Percentiles rank a stretch among this genome's conserved stretches.
Evolutionary conservation across 2,329 filamentous ascomycete genomes (phyloP).

Genomic region (Lanzia echinophila): DNA sequence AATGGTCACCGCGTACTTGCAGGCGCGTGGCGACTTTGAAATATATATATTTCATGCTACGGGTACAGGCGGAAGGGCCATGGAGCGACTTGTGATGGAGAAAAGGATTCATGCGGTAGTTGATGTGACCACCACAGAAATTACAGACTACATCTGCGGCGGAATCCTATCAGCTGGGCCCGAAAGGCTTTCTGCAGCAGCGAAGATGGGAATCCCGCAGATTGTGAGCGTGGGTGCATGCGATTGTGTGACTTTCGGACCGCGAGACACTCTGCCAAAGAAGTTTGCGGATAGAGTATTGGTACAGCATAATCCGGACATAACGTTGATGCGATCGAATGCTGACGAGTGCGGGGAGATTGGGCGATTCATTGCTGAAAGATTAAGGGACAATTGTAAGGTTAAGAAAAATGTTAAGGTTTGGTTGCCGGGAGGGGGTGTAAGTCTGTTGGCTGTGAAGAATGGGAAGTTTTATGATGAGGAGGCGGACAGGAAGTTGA

Average conservation of each 20-base stretch:
- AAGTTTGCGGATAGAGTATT: constrained; percentile 44
- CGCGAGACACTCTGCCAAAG: constrained; percentile 47
- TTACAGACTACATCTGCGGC: constrained; percentile 56
- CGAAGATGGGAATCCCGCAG: constrained; percentile 49
- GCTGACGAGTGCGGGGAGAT: constrained; percentile 48
- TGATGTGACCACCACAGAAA: constrained; percentile 66
- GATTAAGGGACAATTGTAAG: constrained; percentile 39
- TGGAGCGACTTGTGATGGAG: constrained; percentile 58
- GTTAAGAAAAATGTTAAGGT: constrained; percentile 43
- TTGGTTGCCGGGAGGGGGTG: constrained; percentile 51
- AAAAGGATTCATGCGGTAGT: constrained; percentile 56
- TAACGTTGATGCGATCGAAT: constrained; percentile 60
- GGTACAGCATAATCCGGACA: constrained; percentile 58
- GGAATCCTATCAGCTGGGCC: constrained; percentile 56
- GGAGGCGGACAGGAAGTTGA: constrained; percentile 42
- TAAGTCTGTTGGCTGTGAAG: constrained; percentile 52
- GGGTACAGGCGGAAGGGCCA: constrained; percentile 59
- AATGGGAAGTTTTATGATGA: constrained; percentile 47
- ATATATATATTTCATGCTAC: constrained; percentile 65
- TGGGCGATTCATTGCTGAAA: constrained; percentile 48
- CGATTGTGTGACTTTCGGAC: constrained; percentile 46
- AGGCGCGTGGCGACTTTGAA: constrained; percentile 41
- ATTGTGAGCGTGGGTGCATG: constrained; percentile 43
- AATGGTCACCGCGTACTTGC: constrained; percentile 43
- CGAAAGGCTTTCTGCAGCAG: constrained; percentile 49